phyloP scores from a whole-genome alignment of 1,284 basidiomycete species.

The Trichosporon asahii region DNA sequence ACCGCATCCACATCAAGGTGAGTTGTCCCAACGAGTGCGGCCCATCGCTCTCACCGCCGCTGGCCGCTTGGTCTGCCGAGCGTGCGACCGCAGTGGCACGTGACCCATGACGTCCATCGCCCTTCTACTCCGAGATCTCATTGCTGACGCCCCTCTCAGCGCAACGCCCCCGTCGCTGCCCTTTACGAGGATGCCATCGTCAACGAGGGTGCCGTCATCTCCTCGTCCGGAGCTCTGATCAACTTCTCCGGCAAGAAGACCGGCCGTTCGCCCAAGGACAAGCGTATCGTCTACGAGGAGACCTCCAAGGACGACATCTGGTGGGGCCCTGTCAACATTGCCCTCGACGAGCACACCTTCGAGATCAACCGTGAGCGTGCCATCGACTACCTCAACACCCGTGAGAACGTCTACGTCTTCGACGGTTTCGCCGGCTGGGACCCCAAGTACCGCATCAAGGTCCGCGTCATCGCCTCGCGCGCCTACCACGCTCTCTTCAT shows the following conservation, averaged over 20 bases:
- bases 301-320: constrained; percentile 96
- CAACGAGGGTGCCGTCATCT: constrained; percentile 97
- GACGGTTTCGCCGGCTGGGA: constrained; percentile 93
- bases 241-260: constrained; percentile 99
- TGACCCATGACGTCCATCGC: too few relatives aligned
- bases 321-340: constrained; percentile 99
- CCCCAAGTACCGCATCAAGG: constrained; percentile 99
- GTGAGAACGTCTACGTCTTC: constrained; percentile 98
- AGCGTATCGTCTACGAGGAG: constrained; percentile 98
- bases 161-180: constrained; percentile 90
- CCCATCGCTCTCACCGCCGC: not conserved
- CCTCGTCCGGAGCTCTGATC: constrained; percentile 92
- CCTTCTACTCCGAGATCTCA: too few relatives aligned
- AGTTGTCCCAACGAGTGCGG: constrained; percentile 25
- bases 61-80: not conserved
- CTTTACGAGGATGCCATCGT: constrained; percentile 98
- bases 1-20: constrained; percentile 53
- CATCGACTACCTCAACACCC: constrained; percentile 98
- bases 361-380: constrained; percentile 99
- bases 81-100: not conserved
- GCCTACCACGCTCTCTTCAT: constrained; percentile 99
- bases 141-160: constrained; percentile 62
- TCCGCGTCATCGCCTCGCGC: constrained; percentile 96
- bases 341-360: constrained; percentile 95
- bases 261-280: constrained; percentile 96